Evolutionary conservation across 2,329 filamentous ascomycete species (phyloP).

Genomic region (Paramyrothecium sp.): DNA sequence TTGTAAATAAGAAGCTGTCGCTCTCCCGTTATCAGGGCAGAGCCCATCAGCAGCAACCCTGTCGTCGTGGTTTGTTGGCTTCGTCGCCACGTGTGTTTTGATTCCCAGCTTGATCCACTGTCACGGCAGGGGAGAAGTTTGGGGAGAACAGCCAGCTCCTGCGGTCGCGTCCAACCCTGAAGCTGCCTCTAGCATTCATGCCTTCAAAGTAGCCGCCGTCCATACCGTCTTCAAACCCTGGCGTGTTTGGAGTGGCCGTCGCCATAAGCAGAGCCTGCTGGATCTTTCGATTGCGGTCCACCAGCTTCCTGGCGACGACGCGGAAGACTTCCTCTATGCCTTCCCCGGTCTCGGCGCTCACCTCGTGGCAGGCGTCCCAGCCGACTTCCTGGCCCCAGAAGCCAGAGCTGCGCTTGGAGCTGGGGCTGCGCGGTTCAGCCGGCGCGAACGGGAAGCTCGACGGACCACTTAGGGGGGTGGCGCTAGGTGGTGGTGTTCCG

Average conservation of each 20-base stretch:
- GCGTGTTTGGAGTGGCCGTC: constrained; percentile 48
- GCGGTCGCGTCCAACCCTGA: constrained; percentile 56
- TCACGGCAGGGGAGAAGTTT: constrained; percentile 49
- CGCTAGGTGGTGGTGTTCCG: constrained; percentile 66
- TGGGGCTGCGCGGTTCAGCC: constrained; percentile 57
- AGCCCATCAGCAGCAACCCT: constrained; percentile 24
- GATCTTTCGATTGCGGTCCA: constrained; percentile 63
- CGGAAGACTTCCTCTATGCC: constrained; percentile 96
- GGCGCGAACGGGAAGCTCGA: constrained; percentile 20
- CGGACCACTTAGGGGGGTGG: constrained; percentile 35
- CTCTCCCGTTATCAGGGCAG: not conserved
- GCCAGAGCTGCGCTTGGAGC: constrained; percentile 66
- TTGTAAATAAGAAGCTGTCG: not conserved
- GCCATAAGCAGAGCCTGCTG: constrained; percentile 58
- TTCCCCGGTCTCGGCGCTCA: constrained; percentile 89
- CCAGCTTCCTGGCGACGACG: constrained; percentile 60
- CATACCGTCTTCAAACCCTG: constrained; percentile 42
- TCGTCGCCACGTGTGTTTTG: constrained; percentile 18
- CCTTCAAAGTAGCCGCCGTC: constrained; percentile 53
- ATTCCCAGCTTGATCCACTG: constrained; percentile 40
- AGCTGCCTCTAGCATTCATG: constrained; percentile 45
- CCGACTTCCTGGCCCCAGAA: constrained; percentile 92
- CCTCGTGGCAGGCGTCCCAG: constrained; percentile 97
- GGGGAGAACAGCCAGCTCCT: constrained; percentile 60
- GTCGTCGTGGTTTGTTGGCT: constrained; percentile 19